Percentiles rank a stretch among this genome's conserved stretches.
Evolutionary conservation across 2,329 filamentous ascomycete genomes (phyloP).

Genomic region (Colletotrichum sp.): DNA sequence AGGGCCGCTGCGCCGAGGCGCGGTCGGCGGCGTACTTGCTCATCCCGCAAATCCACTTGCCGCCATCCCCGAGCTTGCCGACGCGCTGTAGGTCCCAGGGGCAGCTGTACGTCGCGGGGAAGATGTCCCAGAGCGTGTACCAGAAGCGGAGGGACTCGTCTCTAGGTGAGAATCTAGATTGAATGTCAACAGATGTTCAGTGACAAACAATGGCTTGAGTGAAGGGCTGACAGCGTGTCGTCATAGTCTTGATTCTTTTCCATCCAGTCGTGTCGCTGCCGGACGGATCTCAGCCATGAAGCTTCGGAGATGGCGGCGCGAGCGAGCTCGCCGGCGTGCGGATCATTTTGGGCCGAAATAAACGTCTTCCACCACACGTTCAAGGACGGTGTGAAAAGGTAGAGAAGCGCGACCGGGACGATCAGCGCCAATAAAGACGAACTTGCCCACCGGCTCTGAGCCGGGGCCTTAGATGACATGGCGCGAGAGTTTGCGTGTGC

Average conservation of each 20-base stretch:
- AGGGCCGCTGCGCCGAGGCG: constrained; percentile 25
- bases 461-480: not conserved
- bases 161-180: not conserved
- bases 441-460: not conserved
- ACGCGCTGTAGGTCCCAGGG: constrained; percentile 42
- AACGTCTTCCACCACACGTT: not conserved
- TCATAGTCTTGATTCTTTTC: not conserved
- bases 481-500: not conserved
- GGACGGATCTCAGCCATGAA: not conserved
- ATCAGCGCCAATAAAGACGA: not conserved
- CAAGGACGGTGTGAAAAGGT: not conserved
- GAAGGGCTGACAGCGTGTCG: not conserved
- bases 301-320: not conserved
- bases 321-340: not conserved
- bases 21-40: constrained; percentile 29
- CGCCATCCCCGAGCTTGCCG: constrained; percentile 40
- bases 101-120: constrained; percentile 39
- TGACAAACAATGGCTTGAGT: not conserved
- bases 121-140: constrained; percentile 42
- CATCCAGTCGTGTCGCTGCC: not conserved
- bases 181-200: rapidly evolving
- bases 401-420: not conserved
- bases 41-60: constrained; percentile 46
- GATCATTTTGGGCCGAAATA: not conserved
- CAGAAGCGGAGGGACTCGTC: constrained; percentile 19